Base-by-base conservation (phyloP, 2,329 filamentous ascomycete species). In the Aspergillus sp. region DNA sequence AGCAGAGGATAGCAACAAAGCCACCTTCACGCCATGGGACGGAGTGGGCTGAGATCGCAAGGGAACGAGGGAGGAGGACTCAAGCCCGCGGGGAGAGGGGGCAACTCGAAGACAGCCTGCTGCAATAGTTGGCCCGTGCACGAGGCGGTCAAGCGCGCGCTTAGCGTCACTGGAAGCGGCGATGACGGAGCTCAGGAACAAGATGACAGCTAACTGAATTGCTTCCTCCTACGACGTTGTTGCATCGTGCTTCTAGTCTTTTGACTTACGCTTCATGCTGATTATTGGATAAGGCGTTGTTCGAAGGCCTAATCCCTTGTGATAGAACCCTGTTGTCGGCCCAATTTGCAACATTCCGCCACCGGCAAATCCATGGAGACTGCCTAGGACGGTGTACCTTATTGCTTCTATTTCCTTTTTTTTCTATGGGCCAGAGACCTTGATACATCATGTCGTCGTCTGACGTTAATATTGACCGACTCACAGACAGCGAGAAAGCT, bases 401-500 rank as follows among this genome's bases (percentile, higher is more conserved):
- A 27, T 37, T 33, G 35, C 39, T 39, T 12, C 33, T 38, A 29
- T 26, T 33, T 40, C 29, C 31, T n/a, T 28, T 13, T 29, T 10
- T 27, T 37, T 56, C 52, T 52, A 60, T 56, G 54, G 54, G 47
- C 47, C 36, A 46, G 43, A 49, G 44, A 34, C 45, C 41, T 46
- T 45, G 45, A 50, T 43, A 49, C 43, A 63, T 45, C 43, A 74
- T 74, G 71, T 62, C 61, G 73, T 77, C 63, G 65, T 67, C 73
- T 52, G 68, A 68, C 46, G 52, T 59, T 33, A 76, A 75, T 44
- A 74, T 86, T 57, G 77, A 77, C 57, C 77, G 83, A 67, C 83
- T 96, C 60, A 86, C 85, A 40, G 72, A 83, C 50, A 79, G 79
- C 53, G 90, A 97, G 72, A 89, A 89, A 66, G 79, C 85, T 40